Conservation (phyloP, 495 filamentous ascomycete species). For the Penicillium soppii region DNA sequence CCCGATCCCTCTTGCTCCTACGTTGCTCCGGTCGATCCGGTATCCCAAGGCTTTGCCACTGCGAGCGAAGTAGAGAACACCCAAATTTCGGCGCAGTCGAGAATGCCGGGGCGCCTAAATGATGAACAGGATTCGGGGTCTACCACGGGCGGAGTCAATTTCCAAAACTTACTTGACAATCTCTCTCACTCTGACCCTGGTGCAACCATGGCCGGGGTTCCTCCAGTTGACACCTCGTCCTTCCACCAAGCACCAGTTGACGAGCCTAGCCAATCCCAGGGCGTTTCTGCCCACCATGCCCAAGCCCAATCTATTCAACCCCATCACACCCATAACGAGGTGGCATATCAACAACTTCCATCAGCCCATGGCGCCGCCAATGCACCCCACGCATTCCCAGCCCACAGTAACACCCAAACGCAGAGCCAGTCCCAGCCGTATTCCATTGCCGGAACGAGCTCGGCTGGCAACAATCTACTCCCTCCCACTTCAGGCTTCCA, state of each 20-base stretch:
- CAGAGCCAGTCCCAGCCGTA: constrained; percentile 43
- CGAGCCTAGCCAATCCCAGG: constrained; percentile 38
- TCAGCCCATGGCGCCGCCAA: constrained; percentile 15
- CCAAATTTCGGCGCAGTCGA: constrained; percentile 17
- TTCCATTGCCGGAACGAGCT: constrained; percentile 47
- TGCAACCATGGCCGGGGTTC: constrained; percentile 26
- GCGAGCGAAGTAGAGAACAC: constrained; percentile 36
- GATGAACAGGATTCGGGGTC: constrained; percentile 15
- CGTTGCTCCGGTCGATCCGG: constrained; percentile 50
- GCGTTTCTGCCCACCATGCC: constrained; percentile 48
- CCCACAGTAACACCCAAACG: constrained; percentile 35
- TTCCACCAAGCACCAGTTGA: constrained; percentile 36
- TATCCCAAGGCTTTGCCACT: constrained; percentile 42
- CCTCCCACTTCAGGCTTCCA: constrained; percentile 60
- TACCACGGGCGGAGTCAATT: constrained; percentile 45
- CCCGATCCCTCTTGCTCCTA: constrained; percentile 41
- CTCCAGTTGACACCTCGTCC: constrained; percentile 30
- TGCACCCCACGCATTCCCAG: constrained; percentile 32
- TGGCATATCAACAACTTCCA: constrained; percentile 55
- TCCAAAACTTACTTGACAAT: constrained; percentile 53
- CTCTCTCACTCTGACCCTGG: constrained; percentile 39
- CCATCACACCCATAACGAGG: constrained; percentile 55
- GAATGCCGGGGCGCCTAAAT: constrained; percentile 29
- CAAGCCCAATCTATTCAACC: constrained; percentile 55
- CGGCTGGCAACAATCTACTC: constrained; percentile 55